Evolutionary conservation across 441 rosid species (phyloP).

Genomic region (Pelargonium cotyledonis): DNA sequence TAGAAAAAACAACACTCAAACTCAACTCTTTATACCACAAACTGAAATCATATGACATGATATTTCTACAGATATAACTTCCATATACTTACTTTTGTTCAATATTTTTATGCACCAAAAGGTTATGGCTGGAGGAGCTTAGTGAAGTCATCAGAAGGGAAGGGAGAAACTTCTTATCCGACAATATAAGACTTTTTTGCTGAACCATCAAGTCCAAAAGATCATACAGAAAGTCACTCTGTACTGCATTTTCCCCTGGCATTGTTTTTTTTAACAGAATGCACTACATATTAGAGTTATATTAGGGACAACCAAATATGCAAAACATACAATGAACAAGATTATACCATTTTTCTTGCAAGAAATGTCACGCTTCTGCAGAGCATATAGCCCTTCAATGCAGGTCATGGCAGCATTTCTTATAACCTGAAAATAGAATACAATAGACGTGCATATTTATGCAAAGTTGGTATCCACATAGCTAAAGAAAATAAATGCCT

Average conservation of each 20-base stretch:
- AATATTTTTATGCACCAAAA: slow-evolving; percentile 61
- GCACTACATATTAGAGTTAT: not conserved
- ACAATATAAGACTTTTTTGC: slow-evolving; percentile 68
- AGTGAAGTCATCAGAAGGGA: slow-evolving; percentile 74
- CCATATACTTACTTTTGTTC: slow-evolving; percentile 53
- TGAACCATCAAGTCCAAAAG: slow-evolving; percentile 72
- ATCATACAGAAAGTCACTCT: slow-evolving; percentile 64
- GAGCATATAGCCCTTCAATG: slow-evolving; percentile 53
- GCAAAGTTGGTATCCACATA: not conserved
- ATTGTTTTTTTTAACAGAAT: slow-evolving; percentile 17
- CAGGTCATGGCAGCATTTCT: slow-evolving; percentile 76
- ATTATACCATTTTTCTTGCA: slow-evolving; percentile 86
- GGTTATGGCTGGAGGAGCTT: slow-evolving; percentile 47
- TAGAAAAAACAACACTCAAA: not conserved
- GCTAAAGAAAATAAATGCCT: not conserved
- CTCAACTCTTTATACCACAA: not conserved
- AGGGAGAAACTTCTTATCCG: slow-evolving; percentile 73
- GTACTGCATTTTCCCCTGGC: slow-evolving; percentile 67
- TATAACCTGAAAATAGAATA: slow-evolving; percentile 47
- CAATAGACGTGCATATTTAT: not conserved
- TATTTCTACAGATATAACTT: not conserved
- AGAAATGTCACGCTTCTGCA: slow-evolving; percentile 46
- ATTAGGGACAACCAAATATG: slow-evolving; percentile 10
- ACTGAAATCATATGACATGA: not conserved
- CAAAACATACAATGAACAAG: slow-evolving; percentile 8